phyloP scores from a whole-genome alignment of 1,284 basidiomycete genomes.

The Hymenochaete sp. region DNA sequence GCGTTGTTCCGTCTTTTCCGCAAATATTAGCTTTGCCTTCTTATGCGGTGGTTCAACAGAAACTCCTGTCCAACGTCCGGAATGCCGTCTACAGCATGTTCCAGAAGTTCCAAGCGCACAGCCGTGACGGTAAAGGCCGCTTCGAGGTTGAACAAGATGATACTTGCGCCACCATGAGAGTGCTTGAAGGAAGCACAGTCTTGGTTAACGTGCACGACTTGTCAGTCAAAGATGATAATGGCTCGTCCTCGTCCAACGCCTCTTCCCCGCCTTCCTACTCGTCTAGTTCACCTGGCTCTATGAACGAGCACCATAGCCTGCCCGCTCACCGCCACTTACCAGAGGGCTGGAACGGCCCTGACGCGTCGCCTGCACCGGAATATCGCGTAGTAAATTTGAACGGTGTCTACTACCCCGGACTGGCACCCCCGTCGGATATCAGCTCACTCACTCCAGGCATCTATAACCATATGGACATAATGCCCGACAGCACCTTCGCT shows the following conservation, averaged over 20 bases:
- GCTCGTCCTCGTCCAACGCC: not conserved
- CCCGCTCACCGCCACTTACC: not conserved
- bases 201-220: slow-evolving; percentile 12
- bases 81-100: slow-evolving; percentile 8
- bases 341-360: not conserved
- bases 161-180: slow-evolving; percentile 12
- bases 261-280: slow-evolving; percentile 9
- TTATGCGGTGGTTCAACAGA: not conserved
- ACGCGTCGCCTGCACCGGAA: not conserved
- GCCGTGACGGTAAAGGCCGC: not conserved
- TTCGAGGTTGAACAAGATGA: slow-evolving; percentile 1
- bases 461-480: slow-evolving; percentile 1
- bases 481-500: not conserved
- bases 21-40: not conserved
- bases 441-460: slow-evolving; percentile 1
- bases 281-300: not conserved
- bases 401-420: slow-evolving; percentile 8
- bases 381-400: not conserved
- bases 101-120: slow-evolving; percentile 4
- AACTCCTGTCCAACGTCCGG: slow-evolving; percentile 10
- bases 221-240: not conserved
- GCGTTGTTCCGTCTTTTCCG: not conserved
- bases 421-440: not conserved
- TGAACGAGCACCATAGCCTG: not conserved
- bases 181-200: slow-evolving; percentile 12